Evolutionary conservation across 2,329 filamentous ascomycete genomes (phyloP).

Genomic region (Alternaria rosae): DNA sequence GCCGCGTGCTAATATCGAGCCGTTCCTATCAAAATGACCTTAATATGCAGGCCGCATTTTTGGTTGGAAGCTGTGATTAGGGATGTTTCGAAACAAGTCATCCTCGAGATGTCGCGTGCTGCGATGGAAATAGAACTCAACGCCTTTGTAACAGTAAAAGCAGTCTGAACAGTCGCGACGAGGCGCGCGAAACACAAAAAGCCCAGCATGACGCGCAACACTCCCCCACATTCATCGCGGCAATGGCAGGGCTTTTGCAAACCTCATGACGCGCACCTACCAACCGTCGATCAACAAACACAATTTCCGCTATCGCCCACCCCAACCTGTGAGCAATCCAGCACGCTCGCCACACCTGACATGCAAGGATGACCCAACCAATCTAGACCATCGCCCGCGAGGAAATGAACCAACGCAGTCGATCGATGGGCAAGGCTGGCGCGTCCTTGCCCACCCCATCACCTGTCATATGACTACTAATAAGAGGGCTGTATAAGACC

Average conservation of each 20-base stretch:
- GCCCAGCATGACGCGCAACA: neutral
- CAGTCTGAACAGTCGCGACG: neutral
- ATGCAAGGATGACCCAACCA: slow-evolving; percentile 8
- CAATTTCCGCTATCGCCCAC: slow-evolving; percentile 16
- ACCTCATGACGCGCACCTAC: slow-evolving; percentile 2
- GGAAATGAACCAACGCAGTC: slow-evolving; percentile 7
- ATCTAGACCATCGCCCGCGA: slow-evolving; percentile 4
- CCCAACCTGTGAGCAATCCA: slow-evolving; percentile 1
- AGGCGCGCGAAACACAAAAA: neutral
- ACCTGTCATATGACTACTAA: slow-evolving; percentile 20
- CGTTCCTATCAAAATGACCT: slow-evolving; percentile 12
- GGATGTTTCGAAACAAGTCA: slow-evolving; percentile 6
- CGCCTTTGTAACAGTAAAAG: neutral
- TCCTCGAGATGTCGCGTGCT: neutral
- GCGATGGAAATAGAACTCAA: neutral
- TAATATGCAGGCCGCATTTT: slow-evolving; percentile 9
- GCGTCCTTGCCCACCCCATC: slow-evolving; percentile 10
- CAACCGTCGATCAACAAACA: slow-evolving; percentile 9
- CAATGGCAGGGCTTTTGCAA: neutral
- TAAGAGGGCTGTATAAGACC: slow-evolving; percentile 26
- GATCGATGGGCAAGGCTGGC: slow-evolving; percentile 17
- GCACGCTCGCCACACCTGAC: neutral
- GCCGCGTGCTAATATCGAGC: slow-evolving; percentile 5
- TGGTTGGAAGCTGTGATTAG: neutral
- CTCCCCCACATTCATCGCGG: slow-evolving; percentile 2